Evolutionary conservation across 768 basidiomycete genomes (phyloP).

Genomic region (Dacryopinax spathularia): DNA sequence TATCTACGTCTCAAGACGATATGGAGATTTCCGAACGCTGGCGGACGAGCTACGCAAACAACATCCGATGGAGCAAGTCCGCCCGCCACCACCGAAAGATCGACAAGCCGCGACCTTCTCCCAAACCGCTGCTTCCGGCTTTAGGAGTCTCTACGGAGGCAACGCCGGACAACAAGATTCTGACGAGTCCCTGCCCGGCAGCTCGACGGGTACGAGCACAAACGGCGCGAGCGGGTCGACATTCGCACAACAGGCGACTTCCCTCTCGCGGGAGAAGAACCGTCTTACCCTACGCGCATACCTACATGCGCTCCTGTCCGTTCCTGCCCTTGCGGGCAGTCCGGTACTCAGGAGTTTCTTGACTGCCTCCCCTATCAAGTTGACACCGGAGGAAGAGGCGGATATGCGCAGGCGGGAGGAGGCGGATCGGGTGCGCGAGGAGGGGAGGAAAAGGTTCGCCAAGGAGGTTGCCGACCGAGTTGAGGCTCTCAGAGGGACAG

Average conservation of each 20-base stretch:
- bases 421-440: constrained; percentile 74
- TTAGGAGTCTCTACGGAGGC: neutral
- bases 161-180: neutral
- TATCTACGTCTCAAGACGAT: constrained; percentile 77
- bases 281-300: constrained; percentile 86
- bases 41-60: constrained; percentile 79
- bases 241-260: constrained; percentile 18
- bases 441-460: constrained; percentile 72
- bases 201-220: constrained; percentile 3
- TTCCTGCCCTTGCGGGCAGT: constrained; percentile 61
- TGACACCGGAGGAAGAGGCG: constrained; percentile 58
- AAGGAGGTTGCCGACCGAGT: constrained; percentile 76
- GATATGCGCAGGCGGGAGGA: constrained; percentile 74
- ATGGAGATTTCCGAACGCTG: constrained; percentile 88
- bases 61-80: constrained; percentile 69
- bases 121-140: constrained; percentile 8
- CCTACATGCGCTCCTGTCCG: constrained; percentile 62
- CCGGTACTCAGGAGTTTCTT: constrained; percentile 80
- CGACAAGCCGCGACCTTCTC: constrained; percentile 23
- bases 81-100: constrained; percentile 79
- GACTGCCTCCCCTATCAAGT: constrained; percentile 52
- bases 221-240: neutral
- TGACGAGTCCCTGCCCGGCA: neutral
- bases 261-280: constrained; percentile 83
- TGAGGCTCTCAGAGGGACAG: constrained; percentile 66